Percentiles rank a stretch among this genome's conserved stretches.
phyloP scores from a whole-genome alignment of 2,329 filamentous ascomycete species.

The Sporothrix pseudoabietina region DNA sequence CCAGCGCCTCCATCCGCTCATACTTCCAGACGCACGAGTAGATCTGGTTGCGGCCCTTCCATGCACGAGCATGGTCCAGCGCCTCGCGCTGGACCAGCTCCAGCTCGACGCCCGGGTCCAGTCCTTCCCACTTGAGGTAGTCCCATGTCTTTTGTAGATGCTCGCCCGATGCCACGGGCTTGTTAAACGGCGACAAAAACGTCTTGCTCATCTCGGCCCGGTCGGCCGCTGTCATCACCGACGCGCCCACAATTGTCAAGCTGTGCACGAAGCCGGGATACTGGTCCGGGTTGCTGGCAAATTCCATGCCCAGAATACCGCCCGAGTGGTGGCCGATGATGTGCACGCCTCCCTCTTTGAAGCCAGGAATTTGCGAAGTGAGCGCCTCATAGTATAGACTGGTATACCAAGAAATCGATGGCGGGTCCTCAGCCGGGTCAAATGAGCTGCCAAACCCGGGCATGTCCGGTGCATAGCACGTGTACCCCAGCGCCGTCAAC shows the following conservation, averaged over 20 bases:
- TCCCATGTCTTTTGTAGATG: conserved; percentile 18
- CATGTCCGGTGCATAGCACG: conserved; percentile 35
- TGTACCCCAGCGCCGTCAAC: conserved; percentile 28
- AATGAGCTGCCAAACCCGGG: conserved; percentile 35
- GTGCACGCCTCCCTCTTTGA: conserved; percentile 28
- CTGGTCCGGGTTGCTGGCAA: conserved; percentile 28
- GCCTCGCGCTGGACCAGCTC: conserved; percentile 13
- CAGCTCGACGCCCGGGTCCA: neutral
- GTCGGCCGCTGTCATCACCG: conserved; percentile 25
- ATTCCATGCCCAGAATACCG: conserved; percentile 32
- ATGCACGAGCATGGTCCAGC: conserved; percentile 16
- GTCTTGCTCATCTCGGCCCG: conserved; percentile 16
- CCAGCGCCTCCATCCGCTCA: conserved; percentile 14
- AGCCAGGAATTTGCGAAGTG: neutral
- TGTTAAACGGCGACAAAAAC: conserved; percentile 20
- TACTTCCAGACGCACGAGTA: conserved; percentile 20
- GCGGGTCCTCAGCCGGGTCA: conserved; percentile 32
- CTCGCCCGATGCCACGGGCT: neutral
- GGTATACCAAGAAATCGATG: conserved; percentile 30
- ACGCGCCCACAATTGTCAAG: conserved; percentile 24
- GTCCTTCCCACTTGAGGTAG: conserved; percentile 19
- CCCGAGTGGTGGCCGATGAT: conserved; percentile 34
- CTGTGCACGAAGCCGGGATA: conserved; percentile 23
- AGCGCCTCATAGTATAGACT: conserved; percentile 27
- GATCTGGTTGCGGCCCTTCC: conserved; percentile 22